A percentile compares a stretch with the other conserved stretches of the same genome.
phyloP scores from a whole-genome alignment of 371 early-diverging fungal species.

The Actinomortierella ambigua region DNA sequence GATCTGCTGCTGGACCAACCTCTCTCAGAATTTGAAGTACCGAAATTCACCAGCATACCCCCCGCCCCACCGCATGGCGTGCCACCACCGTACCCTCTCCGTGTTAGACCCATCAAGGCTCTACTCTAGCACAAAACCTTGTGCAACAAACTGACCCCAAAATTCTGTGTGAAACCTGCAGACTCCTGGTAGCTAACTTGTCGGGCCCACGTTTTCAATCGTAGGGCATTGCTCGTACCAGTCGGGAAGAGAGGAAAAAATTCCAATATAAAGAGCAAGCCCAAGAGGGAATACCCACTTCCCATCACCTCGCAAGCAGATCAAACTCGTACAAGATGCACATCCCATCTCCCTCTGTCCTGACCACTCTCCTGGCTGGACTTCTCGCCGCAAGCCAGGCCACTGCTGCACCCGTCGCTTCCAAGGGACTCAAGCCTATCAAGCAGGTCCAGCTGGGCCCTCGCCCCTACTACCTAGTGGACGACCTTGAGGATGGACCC shows the following conservation, averaged over 20 bases:
- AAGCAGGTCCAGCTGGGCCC: slow-evolving; percentile 8
- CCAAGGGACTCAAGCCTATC: slow-evolving; percentile 10
- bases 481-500: slow-evolving; percentile 8
- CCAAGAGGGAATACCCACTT: slow-evolving; percentile 3
- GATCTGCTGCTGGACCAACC: too few relatives aligned
- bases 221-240: slow-evolving; percentile 5
- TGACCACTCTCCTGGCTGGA: slow-evolving; percentile 11
- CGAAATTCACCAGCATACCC: too few relatives aligned
- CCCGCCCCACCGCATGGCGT: too few relatives aligned
- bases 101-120: slow-evolving; percentile 2
- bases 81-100: too few relatives aligned
- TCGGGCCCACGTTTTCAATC: slow-evolving; percentile 8
- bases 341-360: slow-evolving; percentile 5
- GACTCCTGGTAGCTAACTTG: slow-evolving; percentile 2
- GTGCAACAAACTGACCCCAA: background rate
- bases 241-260: slow-evolving; percentile 3
- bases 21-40: too few relatives aligned
- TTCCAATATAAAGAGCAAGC: slow-evolving; percentile 8
- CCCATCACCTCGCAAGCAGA: slow-evolving; percentile 2
- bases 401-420: slow-evolving; percentile 7
- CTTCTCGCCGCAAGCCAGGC: slow-evolving; percentile 4
- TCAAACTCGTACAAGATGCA: slow-evolving; percentile 9
- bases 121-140: slow-evolving; percentile 6
- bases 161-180: slow-evolving; percentile 2
- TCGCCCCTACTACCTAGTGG: slow-evolving; percentile 10